phyloP scores from a whole-genome alignment of 352 stramenopile genomes.

The Bremia lactucae region DNA sequence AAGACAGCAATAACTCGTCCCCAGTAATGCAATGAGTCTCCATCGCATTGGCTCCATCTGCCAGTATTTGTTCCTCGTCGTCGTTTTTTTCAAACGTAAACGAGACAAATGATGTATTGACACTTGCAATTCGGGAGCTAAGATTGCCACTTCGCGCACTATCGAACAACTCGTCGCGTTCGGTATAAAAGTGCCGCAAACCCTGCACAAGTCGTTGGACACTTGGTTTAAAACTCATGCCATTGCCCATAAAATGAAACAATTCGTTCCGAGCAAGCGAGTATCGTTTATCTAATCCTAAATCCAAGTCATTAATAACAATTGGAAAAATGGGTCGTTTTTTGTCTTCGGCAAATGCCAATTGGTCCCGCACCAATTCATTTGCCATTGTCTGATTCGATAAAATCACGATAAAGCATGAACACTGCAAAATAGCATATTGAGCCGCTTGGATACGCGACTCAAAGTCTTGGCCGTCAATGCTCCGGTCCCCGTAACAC shows the following conservation, averaged over 20 bases:
- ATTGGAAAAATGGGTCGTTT: slow-evolving; percentile 70
- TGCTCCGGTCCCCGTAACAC: slow-evolving; percentile 59
- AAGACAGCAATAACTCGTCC: too few relatives aligned
- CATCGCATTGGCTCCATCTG: slow-evolving; percentile 1
- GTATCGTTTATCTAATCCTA: slow-evolving; percentile 72
- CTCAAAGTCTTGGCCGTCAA: slow-evolving; percentile 52
- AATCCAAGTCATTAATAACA: slow-evolving; percentile 61
- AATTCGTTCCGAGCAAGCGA: slow-evolving; percentile 69
- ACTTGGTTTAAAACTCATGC: slow-evolving; percentile 60
- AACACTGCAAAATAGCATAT: slow-evolving; percentile 70
- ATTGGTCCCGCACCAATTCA: slow-evolving; percentile 70
- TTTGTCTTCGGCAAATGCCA: slow-evolving; percentile 80
- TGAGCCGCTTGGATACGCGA: slow-evolving; percentile 66
- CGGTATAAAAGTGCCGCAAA: slow-evolving; percentile 26
- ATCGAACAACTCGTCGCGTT: slow-evolving; percentile 7
- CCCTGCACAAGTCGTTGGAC: slow-evolving; percentile 37
- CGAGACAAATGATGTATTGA: slow-evolving; percentile 35
- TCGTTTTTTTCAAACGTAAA: slow-evolving; percentile 23
- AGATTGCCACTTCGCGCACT: slow-evolving; percentile 17
- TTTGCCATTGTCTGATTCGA: slow-evolving; percentile 60
- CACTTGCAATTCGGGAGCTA: slow-evolving; percentile 21
- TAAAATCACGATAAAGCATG: slow-evolving; percentile 67
- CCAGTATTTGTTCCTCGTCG: slow-evolving; percentile 8
- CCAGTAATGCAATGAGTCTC: too few relatives aligned
- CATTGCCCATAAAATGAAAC: slow-evolving; percentile 68